Evolutionary conservation across 345 rosid genomes (phyloP), one percentile per base, ranked within the genome.

Genomic region (Gossypium thurberi): DNA sequence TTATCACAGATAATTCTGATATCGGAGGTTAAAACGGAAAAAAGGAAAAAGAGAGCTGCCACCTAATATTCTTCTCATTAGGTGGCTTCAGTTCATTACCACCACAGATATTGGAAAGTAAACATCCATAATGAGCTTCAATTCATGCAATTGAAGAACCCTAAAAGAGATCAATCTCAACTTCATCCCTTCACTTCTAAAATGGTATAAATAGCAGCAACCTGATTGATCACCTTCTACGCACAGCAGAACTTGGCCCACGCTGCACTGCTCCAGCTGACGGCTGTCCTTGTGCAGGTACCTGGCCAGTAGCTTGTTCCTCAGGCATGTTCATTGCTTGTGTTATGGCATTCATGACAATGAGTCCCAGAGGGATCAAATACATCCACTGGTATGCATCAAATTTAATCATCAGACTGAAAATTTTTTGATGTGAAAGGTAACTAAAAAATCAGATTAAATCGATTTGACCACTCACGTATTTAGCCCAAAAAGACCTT

Each of bases 401-500:
- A 51, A 26, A 60, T 23, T 44, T 23, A 48, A 71, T 58, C 26
- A 72, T 72, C 68, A 44, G 56, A 26, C 13, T 0, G 6, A 26
- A 12, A 68, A 48, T 18, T 46, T 42, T 28, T 23, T 14, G 43
- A 47, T 37, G 51, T 57, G 28, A 50, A 60, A 12, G 62, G 18
- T 43, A 26, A 44, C 42, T 23, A 44, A 68, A 42, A 10, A 43
- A 14, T 63, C 23, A 51, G 46, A 43, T 17, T 46, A 37, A 21
- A 44, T 15, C 43, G n/a, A 10, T 53, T 52, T 12, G 44, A 44
- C 11, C 6, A 87, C 98, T 85, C 70, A 94, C 98, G 75, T 94
- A 94, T 94, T 94, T 92, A 56, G 98, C 97, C 98, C 96, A 94
- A 73, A 90, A 88, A 50, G 98, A 87, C 78, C 84, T 90, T 82